Percentiles rank a stretch among this genome's conserved stretches.
Conservation (phyloP, 2,329 filamentous ascomycete genomes). For the Sporothrix luriei region DNA sequence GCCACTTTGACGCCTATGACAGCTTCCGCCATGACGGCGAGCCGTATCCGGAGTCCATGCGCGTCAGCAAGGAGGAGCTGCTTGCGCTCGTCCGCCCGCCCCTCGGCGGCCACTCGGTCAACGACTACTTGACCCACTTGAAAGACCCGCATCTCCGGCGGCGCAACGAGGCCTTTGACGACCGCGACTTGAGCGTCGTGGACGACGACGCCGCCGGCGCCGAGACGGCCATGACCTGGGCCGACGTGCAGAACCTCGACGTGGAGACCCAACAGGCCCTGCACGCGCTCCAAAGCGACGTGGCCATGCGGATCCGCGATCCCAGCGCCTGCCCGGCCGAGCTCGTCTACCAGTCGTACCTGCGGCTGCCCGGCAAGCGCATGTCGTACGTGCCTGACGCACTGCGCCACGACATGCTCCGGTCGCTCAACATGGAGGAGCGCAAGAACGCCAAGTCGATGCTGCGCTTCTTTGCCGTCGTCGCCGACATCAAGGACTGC, state of each 20-base stretch:
- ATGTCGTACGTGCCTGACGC: conserved; percentile 53
- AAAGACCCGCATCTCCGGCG: conserved; percentile 58
- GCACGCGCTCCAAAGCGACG: conserved; percentile 46
- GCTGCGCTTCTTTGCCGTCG: conserved; percentile 78
- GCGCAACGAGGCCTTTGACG: conserved; percentile 56
- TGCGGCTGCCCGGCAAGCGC: conserved; percentile 54
- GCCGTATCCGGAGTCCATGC: too few species aligned
- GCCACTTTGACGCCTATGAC: too few species aligned
- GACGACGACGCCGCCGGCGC: conserved; percentile 55
- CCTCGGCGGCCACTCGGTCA: conserved; percentile 51
- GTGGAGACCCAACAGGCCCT: conserved; percentile 46
- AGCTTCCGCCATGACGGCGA: too few species aligned
- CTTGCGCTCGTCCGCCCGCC: conserved; percentile 57
- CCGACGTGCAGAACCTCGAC: conserved; percentile 46
- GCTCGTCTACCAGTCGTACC: conserved; percentile 54
- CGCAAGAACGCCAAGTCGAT: conserved; percentile 63
- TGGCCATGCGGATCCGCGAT: conserved; percentile 49
- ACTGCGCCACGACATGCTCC: conserved; percentile 66
- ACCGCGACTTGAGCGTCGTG: conserved; percentile 54
- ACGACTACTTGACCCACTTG: conserved; percentile 57
- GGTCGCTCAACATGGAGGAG: conserved; percentile 66
- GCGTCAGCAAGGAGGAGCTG: conserved; percentile 49
- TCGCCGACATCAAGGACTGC: conserved; percentile 80
- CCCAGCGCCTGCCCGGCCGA: conserved; percentile 49
- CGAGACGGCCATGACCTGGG: conserved; percentile 48